A percentile compares a stretch with the other conserved stretches of the same genome.
Evolutionary conservation across 1,284 basidiomycete genomes (phyloP).

Genomic region (Leccinum fuscescens): DNA sequence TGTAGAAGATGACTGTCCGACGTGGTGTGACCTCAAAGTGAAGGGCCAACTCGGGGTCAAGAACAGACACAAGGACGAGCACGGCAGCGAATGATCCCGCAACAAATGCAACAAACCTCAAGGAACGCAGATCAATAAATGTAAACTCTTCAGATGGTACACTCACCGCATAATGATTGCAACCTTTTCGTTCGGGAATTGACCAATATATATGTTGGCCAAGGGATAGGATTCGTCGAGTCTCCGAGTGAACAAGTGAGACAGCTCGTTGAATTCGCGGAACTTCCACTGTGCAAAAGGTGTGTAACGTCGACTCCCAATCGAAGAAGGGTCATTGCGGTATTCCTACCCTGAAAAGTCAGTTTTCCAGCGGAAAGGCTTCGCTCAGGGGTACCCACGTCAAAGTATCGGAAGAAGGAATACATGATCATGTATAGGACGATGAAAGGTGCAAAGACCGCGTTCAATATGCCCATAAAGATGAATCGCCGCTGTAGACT

Average conservation of each 20-base stretch:
- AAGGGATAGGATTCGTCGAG: conserved; percentile 86
- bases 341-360: conserved; percentile 71
- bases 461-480: conserved; percentile 95
- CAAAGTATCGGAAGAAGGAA: conserved; percentile 99
- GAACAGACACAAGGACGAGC: conserved; percentile 83
- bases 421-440: conserved; percentile 96
- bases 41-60: conserved; percentile 90
- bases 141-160: not conserved
- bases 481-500: conserved; percentile 86
- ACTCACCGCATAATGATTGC: conserved; percentile 84
- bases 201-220: conserved; percentile 94
- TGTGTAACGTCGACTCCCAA: conserved; percentile 91
- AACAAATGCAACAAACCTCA: conserved; percentile 86
- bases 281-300: conserved; percentile 98
- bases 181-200: conserved; percentile 94
- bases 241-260: conserved; percentile 86
- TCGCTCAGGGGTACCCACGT: conserved; percentile 51
- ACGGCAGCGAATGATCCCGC: conserved; percentile 97
- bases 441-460: conserved; percentile 94
- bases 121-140: not conserved
- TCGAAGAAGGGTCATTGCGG: conserved; percentile 95
- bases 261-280: conserved; percentile 97
- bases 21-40: conserved; percentile 95
- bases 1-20: conserved; percentile 91
- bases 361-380: not conserved